These are phyloP conservation scores for Erodium chrysanthum DNA, from an alignment of 441 rosid species.

Conservation along the genomic window DNA sequence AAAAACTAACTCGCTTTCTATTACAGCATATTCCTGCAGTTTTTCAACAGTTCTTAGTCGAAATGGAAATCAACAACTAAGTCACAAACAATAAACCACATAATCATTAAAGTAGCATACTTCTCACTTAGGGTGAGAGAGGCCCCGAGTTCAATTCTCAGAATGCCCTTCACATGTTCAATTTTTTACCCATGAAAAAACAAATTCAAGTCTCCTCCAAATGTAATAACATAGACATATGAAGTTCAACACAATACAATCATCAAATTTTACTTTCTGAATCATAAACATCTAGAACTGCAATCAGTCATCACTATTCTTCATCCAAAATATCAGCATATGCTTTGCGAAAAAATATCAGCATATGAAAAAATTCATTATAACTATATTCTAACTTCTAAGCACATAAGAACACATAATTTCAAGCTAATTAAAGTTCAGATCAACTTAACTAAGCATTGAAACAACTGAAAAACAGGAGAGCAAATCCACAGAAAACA, in stretches of 20 bases:
- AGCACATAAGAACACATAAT: not conserved
- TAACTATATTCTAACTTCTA: not conserved
- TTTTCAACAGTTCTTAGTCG: not conserved
- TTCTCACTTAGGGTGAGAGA: no score
- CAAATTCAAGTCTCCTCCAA: no score
- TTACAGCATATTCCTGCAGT: not conserved
- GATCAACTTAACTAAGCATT: not conserved
- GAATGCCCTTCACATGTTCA: no score
- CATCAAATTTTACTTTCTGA: not conserved
- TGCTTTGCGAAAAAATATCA: no score
- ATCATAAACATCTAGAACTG: not conserved
- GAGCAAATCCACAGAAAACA: not conserved
- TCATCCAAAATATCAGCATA: not conserved
- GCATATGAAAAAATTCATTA: not conserved
- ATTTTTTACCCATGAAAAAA: no score
- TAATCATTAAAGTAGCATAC: not conserved
- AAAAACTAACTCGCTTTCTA: not conserved
- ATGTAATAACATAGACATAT: no score
- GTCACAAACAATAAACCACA: not conserved
- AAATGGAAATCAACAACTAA: constrained; percentile 2
- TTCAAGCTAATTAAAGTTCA: not conserved
- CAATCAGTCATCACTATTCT: not conserved
- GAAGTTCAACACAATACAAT: not conserved
- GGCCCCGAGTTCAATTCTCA: no score
- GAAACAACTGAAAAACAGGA: not conserved